Percentiles rank a stretch among this genome's conserved stretches.
phyloP scores from a whole-genome alignment of 805 yeast species.

The Lipomyces kockii region DNA sequence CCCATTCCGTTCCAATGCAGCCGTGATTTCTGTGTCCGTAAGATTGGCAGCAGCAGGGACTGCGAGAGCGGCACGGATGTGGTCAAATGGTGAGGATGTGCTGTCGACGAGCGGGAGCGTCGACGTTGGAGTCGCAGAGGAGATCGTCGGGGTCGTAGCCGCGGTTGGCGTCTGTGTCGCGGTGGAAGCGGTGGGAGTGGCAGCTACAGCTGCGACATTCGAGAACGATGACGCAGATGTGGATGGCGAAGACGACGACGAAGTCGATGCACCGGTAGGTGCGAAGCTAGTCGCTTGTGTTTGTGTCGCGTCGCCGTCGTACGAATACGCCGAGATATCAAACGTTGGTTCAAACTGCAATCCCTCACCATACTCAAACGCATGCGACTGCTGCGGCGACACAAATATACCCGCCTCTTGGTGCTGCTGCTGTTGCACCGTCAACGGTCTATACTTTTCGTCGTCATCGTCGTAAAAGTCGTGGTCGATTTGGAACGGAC shows the following conservation, averaged over 20 bases:
- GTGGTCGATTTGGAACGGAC: background rate
- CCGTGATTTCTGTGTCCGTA: conserved; percentile 17
- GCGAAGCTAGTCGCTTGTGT: background rate
- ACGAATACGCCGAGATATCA: background rate
- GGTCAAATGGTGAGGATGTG: conserved; percentile 31
- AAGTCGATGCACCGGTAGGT: conserved; percentile 15
- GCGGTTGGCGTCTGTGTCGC: conserved; percentile 7
- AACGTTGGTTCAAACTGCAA: background rate
- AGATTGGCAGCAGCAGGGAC: conserved; percentile 15
- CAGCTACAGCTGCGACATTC: conserved; percentile 4
- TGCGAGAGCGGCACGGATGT: conserved; percentile 26
- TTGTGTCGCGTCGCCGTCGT: background rate
- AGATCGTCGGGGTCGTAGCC: conserved; percentile 3
- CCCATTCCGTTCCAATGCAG: conserved; percentile 26
- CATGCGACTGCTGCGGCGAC: conserved; percentile 5
- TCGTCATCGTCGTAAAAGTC: conserved; percentile 23
- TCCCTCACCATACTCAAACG: conserved; percentile 7
- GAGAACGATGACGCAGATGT: conserved; percentile 25
- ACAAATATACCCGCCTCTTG: conserved; percentile 1
- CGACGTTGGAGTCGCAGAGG: conserved; percentile 5
- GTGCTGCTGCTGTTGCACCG: conserved; percentile 10
- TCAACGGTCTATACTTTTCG: conserved; percentile 19
- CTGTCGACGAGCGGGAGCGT: conserved; percentile 1
- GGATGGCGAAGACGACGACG: conserved; percentile 30
- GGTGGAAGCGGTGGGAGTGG: conserved; percentile 8